phyloP scores from a whole-genome alignment of 352 stramenopile genomes.

The Pythium brassicae region DNA sequence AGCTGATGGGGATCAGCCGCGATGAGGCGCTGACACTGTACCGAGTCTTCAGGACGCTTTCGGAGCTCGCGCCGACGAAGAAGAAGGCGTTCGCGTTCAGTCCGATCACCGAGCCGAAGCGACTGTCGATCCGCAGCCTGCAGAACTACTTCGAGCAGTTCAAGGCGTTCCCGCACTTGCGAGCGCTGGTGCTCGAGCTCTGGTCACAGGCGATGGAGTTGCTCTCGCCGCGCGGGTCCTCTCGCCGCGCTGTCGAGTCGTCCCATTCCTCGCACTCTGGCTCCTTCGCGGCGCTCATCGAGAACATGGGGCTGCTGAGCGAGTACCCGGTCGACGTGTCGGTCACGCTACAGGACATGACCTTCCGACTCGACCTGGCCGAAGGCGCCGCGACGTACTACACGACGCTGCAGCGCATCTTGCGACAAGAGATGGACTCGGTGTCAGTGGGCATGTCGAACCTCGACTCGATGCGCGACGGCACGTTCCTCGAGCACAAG shows the following conservation, averaged over 20 bases:
- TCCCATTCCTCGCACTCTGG: background rate
- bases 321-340: slow-evolving; percentile 68
- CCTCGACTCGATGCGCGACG: slow-evolving; percentile 49
- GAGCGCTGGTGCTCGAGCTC: slow-evolving; percentile 36
- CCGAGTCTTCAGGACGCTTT: slow-evolving; percentile 46
- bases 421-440: slow-evolving; percentile 67
- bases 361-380: slow-evolving; percentile 58
- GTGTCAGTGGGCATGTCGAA: slow-evolving; percentile 48
- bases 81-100: slow-evolving; percentile 38
- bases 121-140: slow-evolving; percentile 57
- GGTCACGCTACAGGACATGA: slow-evolving; percentile 60
- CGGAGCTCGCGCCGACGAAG: slow-evolving; percentile 41
- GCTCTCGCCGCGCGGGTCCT: slow-evolving; percentile 9
- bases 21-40: slow-evolving; percentile 46
- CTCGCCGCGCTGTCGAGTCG: background rate
- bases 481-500: slow-evolving; percentile 53
- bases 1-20: slow-evolving; percentile 40
- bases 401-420: slow-evolving; percentile 50
- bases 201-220: slow-evolving; percentile 58
- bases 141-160: slow-evolving; percentile 67
- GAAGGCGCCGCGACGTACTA: slow-evolving; percentile 54
- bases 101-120: slow-evolving; percentile 16
- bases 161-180: slow-evolving; percentile 38
- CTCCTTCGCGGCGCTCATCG: slow-evolving; percentile 29
- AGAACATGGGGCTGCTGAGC: slow-evolving; percentile 53